Base-by-base conservation (phyloP, 305 asterid species). In the Petunia hybrid region DNA sequence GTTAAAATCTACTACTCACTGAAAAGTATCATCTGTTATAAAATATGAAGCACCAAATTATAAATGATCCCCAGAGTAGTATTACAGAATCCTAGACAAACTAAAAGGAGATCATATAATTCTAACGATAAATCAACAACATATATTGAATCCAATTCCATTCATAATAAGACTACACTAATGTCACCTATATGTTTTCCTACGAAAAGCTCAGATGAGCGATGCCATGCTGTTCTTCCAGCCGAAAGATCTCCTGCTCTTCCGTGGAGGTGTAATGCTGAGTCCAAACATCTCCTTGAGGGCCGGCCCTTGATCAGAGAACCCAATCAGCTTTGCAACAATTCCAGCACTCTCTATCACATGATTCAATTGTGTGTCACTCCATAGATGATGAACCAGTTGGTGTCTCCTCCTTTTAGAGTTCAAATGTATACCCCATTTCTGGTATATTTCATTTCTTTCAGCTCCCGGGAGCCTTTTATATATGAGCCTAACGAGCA, bases 231-330 rank as follows among this genome's bases (percentile, higher is more conserved):
- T 87, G 82, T 89, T 90, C 83, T 91, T 97, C 99, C 99, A 95
- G 85, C 95, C 83, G 82, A 93, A 97, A 4, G 97, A 89, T 87
- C 96, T 89, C 61, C 97, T 82, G 84, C 81, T 85, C 48, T 73
- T 57, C 56, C 90, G 88, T 4, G 93, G 90, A 69, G 94, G 97
- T n/a, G 97, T 86, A 92, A 97, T 95, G 89, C 97, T 97, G 80
- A 97, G 97, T 64, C 99, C 99, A 82, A 95, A 89, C 99, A 92
- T 97, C 92, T 97, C 99, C 89, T 91, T 92, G 7, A 91, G 84
- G 22, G 94, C 94, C 57, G 79, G 85, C 63, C 96, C 97, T 7
- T 92, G 85, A 80, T 91, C 91, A 6, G 92, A 92, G 86, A 97
- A 92, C 73, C 95, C 93, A 61, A 95, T 91, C 56, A 97, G 92